phyloP scores from a whole-genome alignment of 768 basidiomycete genomes.

The Pleurotus pulmonarius region DNA sequence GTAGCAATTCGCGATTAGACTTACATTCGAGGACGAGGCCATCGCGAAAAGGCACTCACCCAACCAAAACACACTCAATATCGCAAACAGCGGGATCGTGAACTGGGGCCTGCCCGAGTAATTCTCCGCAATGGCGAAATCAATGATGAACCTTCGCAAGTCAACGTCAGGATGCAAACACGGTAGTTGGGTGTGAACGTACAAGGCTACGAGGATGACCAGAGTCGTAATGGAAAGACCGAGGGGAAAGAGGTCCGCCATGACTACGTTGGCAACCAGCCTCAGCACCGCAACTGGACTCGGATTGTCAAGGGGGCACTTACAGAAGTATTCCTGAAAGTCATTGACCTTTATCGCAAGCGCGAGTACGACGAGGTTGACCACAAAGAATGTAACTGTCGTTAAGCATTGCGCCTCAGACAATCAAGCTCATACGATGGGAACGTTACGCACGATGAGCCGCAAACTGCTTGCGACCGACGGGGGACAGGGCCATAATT shows the following conservation, averaged over 20 bases:
- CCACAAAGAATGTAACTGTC: slow-evolving; percentile 38
- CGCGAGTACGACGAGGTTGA: slow-evolving; percentile 48
- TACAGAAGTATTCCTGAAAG: slow-evolving; percentile 61
- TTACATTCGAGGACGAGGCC: neutral
- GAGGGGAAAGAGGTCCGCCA: slow-evolving; percentile 60
- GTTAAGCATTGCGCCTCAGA: too few species aligned
- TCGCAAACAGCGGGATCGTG: slow-evolving; percentile 41
- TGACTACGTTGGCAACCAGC: slow-evolving; percentile 27
- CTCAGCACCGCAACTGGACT: slow-evolving; percentile 6
- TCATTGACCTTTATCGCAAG: slow-evolving; percentile 50
- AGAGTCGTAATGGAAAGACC: slow-evolving; percentile 52
- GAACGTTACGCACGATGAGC: slow-evolving; percentile 3
- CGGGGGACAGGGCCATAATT: slow-evolving; percentile 22
- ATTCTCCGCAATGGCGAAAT: slow-evolving; percentile 36
- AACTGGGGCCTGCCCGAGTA: slow-evolving; percentile 44
- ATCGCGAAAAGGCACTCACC: slow-evolving; percentile 28
- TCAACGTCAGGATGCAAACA: neutral
- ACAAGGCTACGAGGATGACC: slow-evolving; percentile 39
- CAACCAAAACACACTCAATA: slow-evolving; percentile 52
- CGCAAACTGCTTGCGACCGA: slow-evolving; percentile 8
- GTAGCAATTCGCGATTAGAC: neutral
- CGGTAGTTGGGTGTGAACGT: slow-evolving; percentile 15
- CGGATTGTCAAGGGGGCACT: slow-evolving; percentile 14
- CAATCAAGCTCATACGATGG: too few species aligned
- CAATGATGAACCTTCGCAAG: slow-evolving; percentile 35